A percentile compares a stretch with the other conserved stretches of the same genome.
phyloP scores from a whole-genome alignment of 257 asterid species.

The Cruciata laevipes region DNA sequence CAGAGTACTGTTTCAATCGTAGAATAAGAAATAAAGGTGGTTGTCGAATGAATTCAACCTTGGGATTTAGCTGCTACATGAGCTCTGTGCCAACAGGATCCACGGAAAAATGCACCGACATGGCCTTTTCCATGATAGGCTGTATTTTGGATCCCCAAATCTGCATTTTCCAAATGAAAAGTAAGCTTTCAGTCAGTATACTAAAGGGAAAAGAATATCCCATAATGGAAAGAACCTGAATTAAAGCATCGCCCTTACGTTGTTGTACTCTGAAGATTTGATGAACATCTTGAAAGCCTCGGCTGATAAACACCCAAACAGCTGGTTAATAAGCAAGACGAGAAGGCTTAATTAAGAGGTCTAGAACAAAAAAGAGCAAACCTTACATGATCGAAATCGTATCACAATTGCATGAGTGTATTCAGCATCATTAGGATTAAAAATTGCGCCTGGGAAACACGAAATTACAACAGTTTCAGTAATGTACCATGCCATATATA shows the following conservation, averaged over 20 bases:
- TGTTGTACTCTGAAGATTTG: constrained; percentile 53
- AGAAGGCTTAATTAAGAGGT: not conserved
- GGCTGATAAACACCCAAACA: constrained; percentile 30
- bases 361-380: constrained; percentile 13
- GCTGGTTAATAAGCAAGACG: constrained; percentile 10
- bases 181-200: not conserved
- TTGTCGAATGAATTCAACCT: constrained; percentile 1
- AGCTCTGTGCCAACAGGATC: constrained; percentile 73
- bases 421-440: constrained; percentile 29
- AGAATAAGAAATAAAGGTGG: not conserved
- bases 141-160: constrained; percentile 32
- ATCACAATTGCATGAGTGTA: constrained; percentile 63
- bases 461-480: not conserved
- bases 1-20: not conserved
- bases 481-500: not conserved
- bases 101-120: constrained; percentile 42
- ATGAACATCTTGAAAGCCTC: constrained; percentile 66
- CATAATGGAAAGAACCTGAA: constrained; percentile 7
- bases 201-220: not conserved
- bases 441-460: constrained; percentile 37
- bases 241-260: constrained; percentile 37
- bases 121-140: constrained; percentile 39
- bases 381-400: constrained; percentile 68
- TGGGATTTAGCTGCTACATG: constrained; percentile 35
- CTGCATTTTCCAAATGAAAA: constrained; percentile 29